Evolutionary conservation across 2,329 filamentous ascomycete species (phyloP).

Genomic region (Penicillium vulpinum): DNA sequence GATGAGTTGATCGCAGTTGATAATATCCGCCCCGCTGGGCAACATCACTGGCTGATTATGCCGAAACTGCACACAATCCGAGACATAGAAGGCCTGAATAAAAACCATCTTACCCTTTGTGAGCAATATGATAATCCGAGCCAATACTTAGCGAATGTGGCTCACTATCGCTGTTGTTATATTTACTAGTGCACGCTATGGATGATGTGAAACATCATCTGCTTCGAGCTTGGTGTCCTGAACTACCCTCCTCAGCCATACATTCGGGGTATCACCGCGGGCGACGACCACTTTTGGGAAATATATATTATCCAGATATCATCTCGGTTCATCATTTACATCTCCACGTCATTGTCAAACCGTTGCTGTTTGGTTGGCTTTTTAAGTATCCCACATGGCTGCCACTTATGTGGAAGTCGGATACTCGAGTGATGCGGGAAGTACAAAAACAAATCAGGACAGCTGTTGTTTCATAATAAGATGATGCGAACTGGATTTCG

Average conservation of each 20-base stretch:
- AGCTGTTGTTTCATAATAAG: not conserved
- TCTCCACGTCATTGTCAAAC: slow-evolving; percentile 1
- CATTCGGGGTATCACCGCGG: not conserved
- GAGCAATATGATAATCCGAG: not conserved
- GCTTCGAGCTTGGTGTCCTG: not conserved
- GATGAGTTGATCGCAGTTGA: not conserved
- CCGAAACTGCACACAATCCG: not conserved
- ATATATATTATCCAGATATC: not conserved
- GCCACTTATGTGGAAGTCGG: not conserved
- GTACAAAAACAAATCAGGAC: not conserved
- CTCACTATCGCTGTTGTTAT: not conserved
- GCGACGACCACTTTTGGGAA: not conserved
- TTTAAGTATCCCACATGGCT: not conserved
- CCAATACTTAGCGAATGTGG: not conserved
- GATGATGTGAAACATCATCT: not conserved
- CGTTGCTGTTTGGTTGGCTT: not conserved
- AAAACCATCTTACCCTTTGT: not conserved
- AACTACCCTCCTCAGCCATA: not conserved
- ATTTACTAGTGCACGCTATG: not conserved
- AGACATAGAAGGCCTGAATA: not conserved
- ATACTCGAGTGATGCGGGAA: not conserved
- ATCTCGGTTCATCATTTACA: not conserved
- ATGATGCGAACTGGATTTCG: too few species aligned
- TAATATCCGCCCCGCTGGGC: not conserved
- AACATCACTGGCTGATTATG: slow-evolving; percentile 1